A percentile compares a stretch with the other conserved stretches of the same genome.
Evolutionary conservation across 2,329 filamentous ascomycete genomes (phyloP).

Genomic region (Purpureocillium lavendulum): DNA sequence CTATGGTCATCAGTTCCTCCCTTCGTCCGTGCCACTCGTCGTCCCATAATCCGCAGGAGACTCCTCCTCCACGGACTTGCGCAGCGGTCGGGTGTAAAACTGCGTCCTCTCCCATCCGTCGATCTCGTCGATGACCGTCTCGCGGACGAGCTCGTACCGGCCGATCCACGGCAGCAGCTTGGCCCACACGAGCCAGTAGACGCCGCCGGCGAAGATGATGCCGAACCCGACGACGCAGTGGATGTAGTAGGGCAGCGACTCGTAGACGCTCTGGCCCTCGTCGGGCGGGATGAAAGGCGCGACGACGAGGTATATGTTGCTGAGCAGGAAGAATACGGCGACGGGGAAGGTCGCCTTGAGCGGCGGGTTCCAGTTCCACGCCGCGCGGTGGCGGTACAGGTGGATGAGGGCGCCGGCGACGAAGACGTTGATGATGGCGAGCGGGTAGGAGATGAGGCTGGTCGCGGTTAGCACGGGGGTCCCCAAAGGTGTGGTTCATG

Average conservation of each 20-base stretch:
- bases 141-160: conserved; percentile 46
- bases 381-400: conserved; percentile 39
- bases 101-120: conserved; percentile 56
- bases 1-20: too few species aligned
- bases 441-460: conserved; percentile 55
- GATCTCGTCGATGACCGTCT: conserved; percentile 43
- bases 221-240: conserved; percentile 49
- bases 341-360: conserved; percentile 46
- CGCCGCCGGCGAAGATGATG: conserved; percentile 40
- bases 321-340: conserved; percentile 49
- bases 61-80: neutral
- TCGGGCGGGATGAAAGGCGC: conserved; percentile 49
- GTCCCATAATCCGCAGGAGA: neutral
- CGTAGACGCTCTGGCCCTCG: conserved; percentile 43
- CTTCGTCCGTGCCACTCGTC: too few species aligned
- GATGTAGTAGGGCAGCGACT: conserved; percentile 46
- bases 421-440: conserved; percentile 49
- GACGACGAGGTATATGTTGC: conserved; percentile 52
- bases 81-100: conserved; percentile 35
- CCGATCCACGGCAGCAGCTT: conserved; percentile 42
- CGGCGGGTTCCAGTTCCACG: conserved; percentile 44
- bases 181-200: conserved; percentile 51
- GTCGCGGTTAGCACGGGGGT: conserved; percentile 5
- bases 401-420: conserved; percentile 44
- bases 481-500: too few species aligned